Evolutionary conservation across 2,329 filamentous ascomycete species (phyloP), one percentile per base, ranked within the genome.

Genomic region (Colletotrichum camelliae): DNA sequence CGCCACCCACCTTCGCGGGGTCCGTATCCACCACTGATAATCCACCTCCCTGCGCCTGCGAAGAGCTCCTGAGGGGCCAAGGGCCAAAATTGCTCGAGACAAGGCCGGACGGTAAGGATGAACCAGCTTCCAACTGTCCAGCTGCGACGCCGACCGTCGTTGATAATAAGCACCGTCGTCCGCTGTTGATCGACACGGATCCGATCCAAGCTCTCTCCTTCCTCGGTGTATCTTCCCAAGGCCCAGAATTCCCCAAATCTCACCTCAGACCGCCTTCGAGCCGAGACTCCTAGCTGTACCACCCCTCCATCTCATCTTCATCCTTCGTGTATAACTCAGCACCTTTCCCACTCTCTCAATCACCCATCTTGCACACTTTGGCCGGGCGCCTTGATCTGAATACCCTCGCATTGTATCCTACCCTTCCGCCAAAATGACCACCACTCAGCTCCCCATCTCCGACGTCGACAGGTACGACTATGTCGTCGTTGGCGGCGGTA

Each of bases 401-500:
- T 65, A 67, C 18, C 48, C 60, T 35, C 68, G 67, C 21, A 16
- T 18, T 24, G n/a, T 66, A 48, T 33, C 57, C 52, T 61, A 21
- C n/a, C 43, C n/a, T 16, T 58, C 68, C 61, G 39, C 70, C 84
- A 89, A 79, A 79, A 93, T 92, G 89, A 67, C 76, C 39, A 94
- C 94, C 68, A 96, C 94, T 78, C 87, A 92, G 74, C 89, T 96
- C 78, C 89, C 93, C 64, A 84, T 90, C 77, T 87, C 90, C 81
- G 92, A 94, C 79, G 89, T 89, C 81, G 88, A 93, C 85, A 89
- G 88, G 86, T 97, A 92, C 86, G 95, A 97, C 90, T 97, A 96
- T 87, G 90, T 97, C 84, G 92, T 97, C 80, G 94, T 97, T 67
- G 95, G 95, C 78, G 95, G 95, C 78, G 95, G 95, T 82, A 97